These are phyloP conservation scores for Castanea sativa DNA, from an alignment of 306 rosid species.

Conservation along the genomic window DNA sequence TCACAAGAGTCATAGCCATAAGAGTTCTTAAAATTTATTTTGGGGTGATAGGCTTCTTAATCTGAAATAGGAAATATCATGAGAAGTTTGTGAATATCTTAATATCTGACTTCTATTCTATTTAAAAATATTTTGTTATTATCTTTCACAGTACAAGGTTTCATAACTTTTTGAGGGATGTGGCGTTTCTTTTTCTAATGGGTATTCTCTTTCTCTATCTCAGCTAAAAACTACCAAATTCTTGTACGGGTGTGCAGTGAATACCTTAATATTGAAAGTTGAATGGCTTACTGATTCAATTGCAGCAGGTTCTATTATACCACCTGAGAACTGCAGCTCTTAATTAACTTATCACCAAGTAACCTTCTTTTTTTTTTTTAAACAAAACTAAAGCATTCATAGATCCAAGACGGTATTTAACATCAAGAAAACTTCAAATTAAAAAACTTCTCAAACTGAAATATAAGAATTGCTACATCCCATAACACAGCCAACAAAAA, in stretches of 20 bases:
- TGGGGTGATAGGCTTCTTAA: background rate
- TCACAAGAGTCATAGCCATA: background rate
- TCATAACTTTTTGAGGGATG: background rate
- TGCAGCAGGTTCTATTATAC: slow-evolving; percentile 55
- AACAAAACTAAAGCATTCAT: no score
- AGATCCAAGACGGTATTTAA: no score
- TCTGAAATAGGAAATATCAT: background rate
- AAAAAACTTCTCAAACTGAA: no score
- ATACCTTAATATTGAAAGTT: slow-evolving; percentile 62
- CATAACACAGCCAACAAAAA: no score
- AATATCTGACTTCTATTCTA: background rate
- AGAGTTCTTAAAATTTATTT: background rate
- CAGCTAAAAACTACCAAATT: slow-evolving; percentile 81
- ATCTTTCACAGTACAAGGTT: background rate
- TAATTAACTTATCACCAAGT: no score
- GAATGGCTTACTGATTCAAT: slow-evolving; percentile 76
- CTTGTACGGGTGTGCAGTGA: slow-evolving; percentile 86
- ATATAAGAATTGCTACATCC: no score
- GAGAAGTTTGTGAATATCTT: background rate
- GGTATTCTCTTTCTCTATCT: slow-evolving; percentile 35
- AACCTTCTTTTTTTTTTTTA: no score
- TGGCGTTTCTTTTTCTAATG: slow-evolving; percentile 10
- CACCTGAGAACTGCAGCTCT: slow-evolving; percentile 38
- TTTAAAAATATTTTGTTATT: background rate
- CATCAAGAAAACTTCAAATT: no score